Evolutionary conservation across 2,329 filamentous ascomycete species (phyloP).

Genomic region (Juglanconis juglandina): DNA sequence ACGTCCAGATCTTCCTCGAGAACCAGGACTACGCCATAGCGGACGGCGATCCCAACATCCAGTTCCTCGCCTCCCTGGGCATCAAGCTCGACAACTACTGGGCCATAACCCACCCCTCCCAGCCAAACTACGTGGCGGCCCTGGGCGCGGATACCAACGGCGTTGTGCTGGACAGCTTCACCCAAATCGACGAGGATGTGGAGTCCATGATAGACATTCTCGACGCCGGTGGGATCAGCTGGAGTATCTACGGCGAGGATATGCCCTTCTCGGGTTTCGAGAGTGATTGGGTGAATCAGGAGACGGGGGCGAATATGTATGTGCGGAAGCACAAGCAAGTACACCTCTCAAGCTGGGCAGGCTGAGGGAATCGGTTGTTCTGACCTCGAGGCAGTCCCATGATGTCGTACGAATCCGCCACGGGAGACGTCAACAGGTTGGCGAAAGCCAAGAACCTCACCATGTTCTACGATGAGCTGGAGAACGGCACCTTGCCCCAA

Average conservation of each 20-base stretch:
- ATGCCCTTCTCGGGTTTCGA: constrained; percentile 48
- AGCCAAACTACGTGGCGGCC: constrained; percentile 61
- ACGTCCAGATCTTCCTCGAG: constrained; percentile 60
- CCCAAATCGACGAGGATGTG: constrained; percentile 37
- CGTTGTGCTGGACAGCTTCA: constrained; percentile 51
- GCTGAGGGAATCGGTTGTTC: neutral
- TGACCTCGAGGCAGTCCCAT: constrained; percentile 22
- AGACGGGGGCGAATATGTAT: constrained; percentile 56
- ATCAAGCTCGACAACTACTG: constrained; percentile 52
- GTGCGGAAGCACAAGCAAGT: constrained; percentile 62
- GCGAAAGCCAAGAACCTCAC: constrained; percentile 32
- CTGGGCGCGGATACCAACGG: constrained; percentile 56
- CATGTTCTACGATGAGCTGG: constrained; percentile 27
- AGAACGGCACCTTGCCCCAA: constrained; percentile 25
- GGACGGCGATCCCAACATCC: constrained; percentile 43
- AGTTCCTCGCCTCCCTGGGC: constrained; percentile 49
- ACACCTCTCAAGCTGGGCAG: neutral
- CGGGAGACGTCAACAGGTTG: constrained; percentile 24
- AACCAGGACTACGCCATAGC: constrained; percentile 53
- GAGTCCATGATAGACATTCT: constrained; percentile 49
- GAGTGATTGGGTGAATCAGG: constrained; percentile 49
- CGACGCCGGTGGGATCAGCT: constrained; percentile 43
- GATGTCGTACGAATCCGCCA: constrained; percentile 30
- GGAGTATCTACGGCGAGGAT: constrained; percentile 54
- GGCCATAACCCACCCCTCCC: constrained; percentile 55